Conservation (phyloP, 306 rosid genomes). For the Pterocarpus macrocarpus region DNA sequence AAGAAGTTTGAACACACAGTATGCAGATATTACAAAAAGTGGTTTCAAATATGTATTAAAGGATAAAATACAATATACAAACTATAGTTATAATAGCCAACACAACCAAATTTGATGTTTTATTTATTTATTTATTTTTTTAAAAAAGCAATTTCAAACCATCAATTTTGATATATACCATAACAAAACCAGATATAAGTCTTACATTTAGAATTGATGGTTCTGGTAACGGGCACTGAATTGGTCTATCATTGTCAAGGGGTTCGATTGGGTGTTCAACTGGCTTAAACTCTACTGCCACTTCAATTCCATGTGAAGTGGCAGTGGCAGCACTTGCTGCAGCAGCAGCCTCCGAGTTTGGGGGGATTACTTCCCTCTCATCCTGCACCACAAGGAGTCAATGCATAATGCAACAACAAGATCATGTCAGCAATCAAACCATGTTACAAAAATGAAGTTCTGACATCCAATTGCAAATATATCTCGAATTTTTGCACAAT, state of each 20-base stretch:
- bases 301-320: slow-evolving; percentile 90
- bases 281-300: slow-evolving; percentile 91
- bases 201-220: slow-evolving; percentile 96
- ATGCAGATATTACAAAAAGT: neutral
- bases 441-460: neutral
- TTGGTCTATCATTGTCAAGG: slow-evolving; percentile 80
- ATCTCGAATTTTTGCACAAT: slow-evolving; percentile 17
- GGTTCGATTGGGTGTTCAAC: slow-evolving; percentile 95
- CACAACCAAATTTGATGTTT: slow-evolving; percentile 3
- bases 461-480: slow-evolving; percentile 13
- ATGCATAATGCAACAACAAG: slow-evolving; percentile 29
- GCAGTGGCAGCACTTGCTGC: slow-evolving; percentile 54
- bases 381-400: slow-evolving; percentile 62
- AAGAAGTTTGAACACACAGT: slow-evolving; percentile 5
- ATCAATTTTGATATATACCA: neutral
- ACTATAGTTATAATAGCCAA: slow-evolving; percentile 11
- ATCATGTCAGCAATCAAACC: slow-evolving; percentile 32
- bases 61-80: neutral
- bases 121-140: too few species aligned
- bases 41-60: neutral
- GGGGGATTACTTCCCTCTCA: slow-evolving; percentile 74
- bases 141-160: neutral
- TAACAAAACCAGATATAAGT: slow-evolving; percentile 17
- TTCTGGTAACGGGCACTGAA: slow-evolving; percentile 91
- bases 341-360: slow-evolving; percentile 61